Evolutionary conservation across 306 rosid genomes (phyloP), one percentile per base, ranked within the genome.

Genomic region (Vicia sativa): DNA sequence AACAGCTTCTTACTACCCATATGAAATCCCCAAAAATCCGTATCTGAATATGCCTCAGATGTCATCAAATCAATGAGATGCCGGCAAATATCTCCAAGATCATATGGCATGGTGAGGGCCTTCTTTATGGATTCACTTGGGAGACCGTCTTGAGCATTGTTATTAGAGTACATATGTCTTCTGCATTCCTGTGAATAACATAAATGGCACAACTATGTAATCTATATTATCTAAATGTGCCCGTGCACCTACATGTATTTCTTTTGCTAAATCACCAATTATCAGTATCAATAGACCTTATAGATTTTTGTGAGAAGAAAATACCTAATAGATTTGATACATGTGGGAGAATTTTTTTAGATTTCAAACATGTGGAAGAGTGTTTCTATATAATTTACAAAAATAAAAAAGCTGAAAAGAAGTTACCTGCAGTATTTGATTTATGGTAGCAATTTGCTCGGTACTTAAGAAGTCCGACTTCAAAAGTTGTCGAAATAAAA

Each of bases 1-100:
- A 81, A 74, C 68, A 87, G 74, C 50, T 70, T 79, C 60, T 54
- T 74, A 65, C 74, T 52, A 45, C 78, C 72, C 67, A 5, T 31
- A 48, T 73, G 77, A 49, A 63, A 77, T 53, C 84, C 84, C 56
- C 62, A 39, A 9, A 80, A 79, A 74, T 63, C 73, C 61, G 13
- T 52, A 19, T 74, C 83, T 71, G 49, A 16, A 79, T 29, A 59
- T 43, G 86, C 74, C 39, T 74, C 81, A 14, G 95, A 86, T 74
- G 85, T 61, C 87, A 92, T 83, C 84, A 88, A 80, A 77, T 55
- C 78, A 67, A 85, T 72, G 70, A 93, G 91, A 77, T 79, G 80
- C 68, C 74, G 76, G 65, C 84, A 81, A 67, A 82, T 73, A 60
- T 88, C 86, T 72, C 77, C 87, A 66, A 70, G 50, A 68, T 80